Base-by-base conservation (phyloP, 805 yeast genomes). In the Saccharomycopsis sp. region DNA sequence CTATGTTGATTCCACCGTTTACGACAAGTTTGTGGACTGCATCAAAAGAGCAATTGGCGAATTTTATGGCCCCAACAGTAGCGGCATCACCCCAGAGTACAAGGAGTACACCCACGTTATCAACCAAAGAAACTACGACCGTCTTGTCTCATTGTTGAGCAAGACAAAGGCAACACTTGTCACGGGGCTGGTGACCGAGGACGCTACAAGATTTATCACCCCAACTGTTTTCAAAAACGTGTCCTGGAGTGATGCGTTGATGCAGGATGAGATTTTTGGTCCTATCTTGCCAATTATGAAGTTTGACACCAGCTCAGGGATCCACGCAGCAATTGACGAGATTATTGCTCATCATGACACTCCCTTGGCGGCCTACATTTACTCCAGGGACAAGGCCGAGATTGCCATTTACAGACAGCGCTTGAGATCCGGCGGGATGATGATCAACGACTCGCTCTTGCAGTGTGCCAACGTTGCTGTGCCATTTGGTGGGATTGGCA, bases 401-500 rank as follows among this genome's bases (percentile, higher is more conserved):
- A 69, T 71, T 43, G 58, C 69, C 3, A 59, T 60, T 41, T 72
- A 85, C 45, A 59, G 69, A 43, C 56, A 61, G 3, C 53, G 64
- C 7, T 62, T 85, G 18, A 71, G 94, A 53, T 79, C 92, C 0
- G 96, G 96, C 20, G 80, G 74, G 3, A 64, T 76, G 10, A 57
- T 75, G 35, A 63, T 83, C 46, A 85, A 86, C 55, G 96, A 87
- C 50, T 68, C 77, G 0, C 38, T 85, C 36, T 46, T 83, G 52
- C 94, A 86, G 48, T 85, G 74, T 32, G 88, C 75, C 1, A 67
- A 81, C 39, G 44, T 67, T 5, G 67, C 68, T 36, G 73, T 84
- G 3, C 96, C 96, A 19, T 89, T 88, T 60, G 97, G 97, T 25
- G 97, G 97, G 18, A 63, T 88, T 42, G 96, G 96, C 10, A 56